Percentiles rank a stretch among this genome's conserved stretches.
phyloP scores from a whole-genome alignment of 208 protist genomes.

The Sergeia podlipaevii region DNA sequence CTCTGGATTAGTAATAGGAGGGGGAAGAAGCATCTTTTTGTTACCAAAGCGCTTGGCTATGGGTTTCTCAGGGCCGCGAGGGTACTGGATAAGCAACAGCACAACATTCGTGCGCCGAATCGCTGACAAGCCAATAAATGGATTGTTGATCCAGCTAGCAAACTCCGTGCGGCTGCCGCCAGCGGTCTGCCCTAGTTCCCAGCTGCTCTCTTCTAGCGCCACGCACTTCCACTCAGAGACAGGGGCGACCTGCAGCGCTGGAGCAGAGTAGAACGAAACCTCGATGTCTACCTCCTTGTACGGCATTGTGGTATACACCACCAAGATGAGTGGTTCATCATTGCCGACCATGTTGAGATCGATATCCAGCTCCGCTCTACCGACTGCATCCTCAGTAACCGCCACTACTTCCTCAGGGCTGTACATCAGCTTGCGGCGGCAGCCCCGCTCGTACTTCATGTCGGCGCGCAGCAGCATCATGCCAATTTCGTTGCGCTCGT shows the following conservation, averaged over 20 bases:
- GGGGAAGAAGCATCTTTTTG: conserved; percentile 64
- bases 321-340: conserved; percentile 49
- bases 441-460: conserved; percentile 33
- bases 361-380: conserved; percentile 39
- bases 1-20: conserved; percentile 54
- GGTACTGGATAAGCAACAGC: conserved; percentile 79
- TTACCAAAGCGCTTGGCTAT: conserved; percentile 54
- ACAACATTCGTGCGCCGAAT: conserved; percentile 62
- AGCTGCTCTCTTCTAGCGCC: conserved; percentile 52
- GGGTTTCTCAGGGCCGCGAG: conserved; percentile 65
- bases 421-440: conserved; percentile 54
- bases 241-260: conserved; percentile 43
- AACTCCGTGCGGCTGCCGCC: conserved; percentile 60
- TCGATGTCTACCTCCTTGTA: conserved; percentile 73
- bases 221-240: conserved; percentile 75
- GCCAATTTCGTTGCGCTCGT: conserved; percentile 49
- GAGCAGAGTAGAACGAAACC: conserved; percentile 52
- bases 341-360: conserved; percentile 32
- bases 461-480: conserved; percentile 54
- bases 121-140: conserved; percentile 67
- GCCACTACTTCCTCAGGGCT: conserved; percentile 47
- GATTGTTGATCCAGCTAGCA: conserved; percentile 89
- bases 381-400: conserved; percentile 25
- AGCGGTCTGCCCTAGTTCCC: conserved; percentile 78
- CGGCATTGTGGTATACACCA: conserved; percentile 66